Percentiles rank a stretch among this genome's conserved stretches.
Conservation (phyloP, 495 filamentous ascomycete genomes). For the Penicillium arizonense region DNA sequence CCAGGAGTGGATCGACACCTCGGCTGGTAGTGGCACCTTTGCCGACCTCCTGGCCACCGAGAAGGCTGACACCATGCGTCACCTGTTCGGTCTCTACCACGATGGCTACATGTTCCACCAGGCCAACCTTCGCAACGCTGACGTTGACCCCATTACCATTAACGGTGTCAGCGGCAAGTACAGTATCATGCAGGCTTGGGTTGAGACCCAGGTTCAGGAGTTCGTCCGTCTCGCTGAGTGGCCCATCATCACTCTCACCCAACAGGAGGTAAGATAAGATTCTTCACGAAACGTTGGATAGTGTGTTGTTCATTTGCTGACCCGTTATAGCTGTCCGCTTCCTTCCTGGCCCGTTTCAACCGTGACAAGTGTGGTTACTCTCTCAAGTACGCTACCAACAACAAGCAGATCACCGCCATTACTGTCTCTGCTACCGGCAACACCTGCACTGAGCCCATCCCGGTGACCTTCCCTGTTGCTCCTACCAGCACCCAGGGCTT, state of each 20-base stretch:
- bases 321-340: slow-evolving; percentile 39
- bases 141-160: slow-evolving; percentile 45
- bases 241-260: slow-evolving; percentile 55
- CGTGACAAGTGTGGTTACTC: slow-evolving; percentile 55
- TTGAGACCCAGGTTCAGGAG: slow-evolving; percentile 57
- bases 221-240: slow-evolving; percentile 57
- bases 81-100: slow-evolving; percentile 54
- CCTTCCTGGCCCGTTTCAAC: slow-evolving; percentile 50
- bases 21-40: slow-evolving; percentile 49
- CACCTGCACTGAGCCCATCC: slow-evolving; percentile 51
- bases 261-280: slow-evolving; percentile 42
- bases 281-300: not conserved
- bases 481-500: slow-evolving; percentile 42
- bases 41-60: slow-evolving; percentile 48
- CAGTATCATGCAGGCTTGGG: slow-evolving; percentile 61
- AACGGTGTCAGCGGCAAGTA: slow-evolving; percentile 48
- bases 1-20: slow-evolving; percentile 61
- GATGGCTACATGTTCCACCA: slow-evolving; percentile 54
- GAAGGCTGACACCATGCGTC: slow-evolving; percentile 50
- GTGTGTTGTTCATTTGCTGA: not conserved
- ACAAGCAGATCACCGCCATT: slow-evolving; percentile 47
- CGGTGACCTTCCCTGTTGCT: slow-evolving; percentile 53
- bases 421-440: slow-evolving; percentile 51
- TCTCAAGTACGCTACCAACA: slow-evolving; percentile 43
- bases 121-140: slow-evolving; percentile 56